A percentile compares a stretch with the other conserved stretches of the same genome.
phyloP scores from a whole-genome alignment of 257 asterid genomes.

The Fraxinus americana region DNA sequence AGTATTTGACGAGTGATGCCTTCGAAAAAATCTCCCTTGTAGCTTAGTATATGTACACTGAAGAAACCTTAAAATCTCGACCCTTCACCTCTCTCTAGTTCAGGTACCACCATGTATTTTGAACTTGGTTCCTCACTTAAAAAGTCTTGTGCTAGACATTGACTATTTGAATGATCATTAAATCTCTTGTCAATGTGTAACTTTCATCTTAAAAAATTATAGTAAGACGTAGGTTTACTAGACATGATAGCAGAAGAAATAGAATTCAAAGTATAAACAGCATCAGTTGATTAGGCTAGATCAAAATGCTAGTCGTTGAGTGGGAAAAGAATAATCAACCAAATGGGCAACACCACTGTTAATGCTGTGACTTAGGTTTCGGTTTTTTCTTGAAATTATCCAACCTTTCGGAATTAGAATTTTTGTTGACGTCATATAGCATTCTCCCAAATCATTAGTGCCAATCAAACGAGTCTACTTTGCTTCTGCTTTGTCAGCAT shows the following conservation, averaged over 20 bases:
- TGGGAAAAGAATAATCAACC: too few species aligned
- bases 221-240: not conserved
- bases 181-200: not conserved
- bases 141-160: not conserved
- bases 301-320: not conserved
- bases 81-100: not conserved
- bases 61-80: not conserved
- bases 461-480: constrained; percentile 1
- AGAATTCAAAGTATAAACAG: not conserved
- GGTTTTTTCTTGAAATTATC: not conserved
- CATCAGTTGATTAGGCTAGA: not conserved
- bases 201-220: not conserved
- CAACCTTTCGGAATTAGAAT: not conserved
- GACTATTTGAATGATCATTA: not conserved
- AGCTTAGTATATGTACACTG: not conserved
- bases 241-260: not conserved
- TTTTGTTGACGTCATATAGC: not conserved
- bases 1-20: not conserved
- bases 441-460: not conserved
- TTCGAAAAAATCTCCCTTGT: not conserved
- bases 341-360: not conserved
- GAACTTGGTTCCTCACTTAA: not conserved
- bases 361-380: not conserved
- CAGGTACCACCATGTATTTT: not conserved
- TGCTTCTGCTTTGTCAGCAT: not conserved